phyloP scores from a whole-genome alignment of 148 eudicot species.

The Vaccinium myrtillus region DNA sequence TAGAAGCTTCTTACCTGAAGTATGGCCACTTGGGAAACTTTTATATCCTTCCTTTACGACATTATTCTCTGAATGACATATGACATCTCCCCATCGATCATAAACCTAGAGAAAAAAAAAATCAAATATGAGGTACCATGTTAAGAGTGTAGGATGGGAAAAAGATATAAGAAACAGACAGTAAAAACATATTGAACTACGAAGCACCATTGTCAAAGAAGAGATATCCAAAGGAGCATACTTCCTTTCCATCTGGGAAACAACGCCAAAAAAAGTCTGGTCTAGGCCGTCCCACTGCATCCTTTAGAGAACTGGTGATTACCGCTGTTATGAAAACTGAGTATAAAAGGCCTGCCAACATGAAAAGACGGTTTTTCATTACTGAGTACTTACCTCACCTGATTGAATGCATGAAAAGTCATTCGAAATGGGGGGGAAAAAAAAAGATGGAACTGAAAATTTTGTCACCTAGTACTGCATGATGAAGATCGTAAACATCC shows the following conservation, averaged over 20 bases:
- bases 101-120: slow-evolving; percentile 21
- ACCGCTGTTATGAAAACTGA: slow-evolving; percentile 36
- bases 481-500: slow-evolving; percentile 58
- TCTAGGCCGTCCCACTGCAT: slow-evolving; percentile 48
- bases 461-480: slow-evolving; percentile 39
- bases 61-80: slow-evolving; percentile 34
- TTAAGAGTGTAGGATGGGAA: no score
- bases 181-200: neutral
- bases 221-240: slow-evolving; percentile 16
- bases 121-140: neutral
- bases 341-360: slow-evolving; percentile 35
- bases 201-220: neutral
- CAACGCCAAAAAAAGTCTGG: slow-evolving; percentile 57
- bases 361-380: neutral
- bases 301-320: slow-evolving; percentile 36
- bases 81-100: slow-evolving; percentile 39
- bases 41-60: slow-evolving; percentile 37
- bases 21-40: slow-evolving; percentile 47
- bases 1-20: slow-evolving; percentile 36
- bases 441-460: neutral
- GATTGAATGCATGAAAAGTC: neutral
- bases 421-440: neutral
- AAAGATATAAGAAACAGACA: neutral
- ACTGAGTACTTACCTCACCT: neutral
- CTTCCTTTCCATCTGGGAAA: slow-evolving; percentile 56